A percentile compares a stretch with the other conserved stretches of the same genome.
Conservation (phyloP, 768 basidiomycete species). For the Podaxis sp. region DNA sequence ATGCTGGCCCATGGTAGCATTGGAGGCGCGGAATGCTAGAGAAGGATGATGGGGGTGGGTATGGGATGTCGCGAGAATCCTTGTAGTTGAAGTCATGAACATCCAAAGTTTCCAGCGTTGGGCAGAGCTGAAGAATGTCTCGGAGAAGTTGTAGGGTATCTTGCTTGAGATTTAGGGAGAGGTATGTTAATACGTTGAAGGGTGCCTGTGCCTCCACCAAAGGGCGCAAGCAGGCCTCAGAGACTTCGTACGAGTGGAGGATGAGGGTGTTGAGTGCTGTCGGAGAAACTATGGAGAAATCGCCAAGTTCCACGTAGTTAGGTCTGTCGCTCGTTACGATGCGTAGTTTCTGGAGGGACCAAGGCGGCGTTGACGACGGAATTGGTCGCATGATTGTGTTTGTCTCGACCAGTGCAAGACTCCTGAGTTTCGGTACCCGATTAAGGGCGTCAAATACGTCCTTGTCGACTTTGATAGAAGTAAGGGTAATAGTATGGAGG, state of each 20-base stretch:
- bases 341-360: conserved; percentile 8
- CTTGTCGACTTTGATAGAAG: conserved; percentile 10
- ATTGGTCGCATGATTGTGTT: conserved; percentile 5
- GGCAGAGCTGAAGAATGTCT: conserved; percentile 12
- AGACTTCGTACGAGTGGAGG: conserved; percentile 9
- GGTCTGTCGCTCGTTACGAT: conserved; percentile 2
- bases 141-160: conserved; percentile 6
- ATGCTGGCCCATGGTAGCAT: conserved; percentile 7
- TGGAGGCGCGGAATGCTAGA: conserved; percentile 4
- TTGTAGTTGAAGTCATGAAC: conserved; percentile 11
- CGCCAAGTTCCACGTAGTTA: neutral
- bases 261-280: conserved; percentile 2
- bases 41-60: conserved; percentile 7
- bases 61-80: conserved; percentile 10
- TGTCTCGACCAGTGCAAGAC: conserved; percentile 10
- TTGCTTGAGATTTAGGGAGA: conserved; percentile 8
- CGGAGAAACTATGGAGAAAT: conserved; percentile 3
- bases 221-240: conserved; percentile 12
- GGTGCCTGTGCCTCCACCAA: neutral
- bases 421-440: conserved; percentile 4
- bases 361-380: neutral
- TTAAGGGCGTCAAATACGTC: conserved; percentile 10
- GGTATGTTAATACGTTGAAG: neutral
- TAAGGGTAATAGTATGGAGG: conserved; percentile 12
- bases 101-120: neutral